Percentiles rank a stretch among this genome's conserved stretches.
Conservation (phyloP, 768 basidiomycete species). For the Saitozyma podzolica region DNA sequence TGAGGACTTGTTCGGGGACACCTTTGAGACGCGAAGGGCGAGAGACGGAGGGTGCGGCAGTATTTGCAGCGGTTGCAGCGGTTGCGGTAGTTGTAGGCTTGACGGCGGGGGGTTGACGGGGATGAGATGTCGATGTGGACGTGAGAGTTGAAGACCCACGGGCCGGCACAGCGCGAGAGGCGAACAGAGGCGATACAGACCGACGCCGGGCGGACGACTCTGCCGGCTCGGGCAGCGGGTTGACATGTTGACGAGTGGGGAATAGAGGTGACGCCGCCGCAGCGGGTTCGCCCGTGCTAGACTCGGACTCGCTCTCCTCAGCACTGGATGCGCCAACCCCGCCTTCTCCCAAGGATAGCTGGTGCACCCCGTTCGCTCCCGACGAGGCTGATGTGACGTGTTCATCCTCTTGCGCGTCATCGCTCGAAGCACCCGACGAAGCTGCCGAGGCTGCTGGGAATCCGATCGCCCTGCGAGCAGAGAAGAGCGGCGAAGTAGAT, state of each 20-base stretch:
- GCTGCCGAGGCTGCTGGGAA: background rate
- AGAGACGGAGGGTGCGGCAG: background rate
- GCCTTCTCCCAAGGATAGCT: no score
- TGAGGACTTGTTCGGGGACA: conserved; percentile 9
- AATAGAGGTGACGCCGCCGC: no score
- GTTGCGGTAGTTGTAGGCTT: background rate
- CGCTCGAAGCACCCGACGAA: no score
- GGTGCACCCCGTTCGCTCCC: no score
- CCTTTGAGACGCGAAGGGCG: no score
- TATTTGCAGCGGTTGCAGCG: background rate
- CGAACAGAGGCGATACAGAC: conserved; percentile 14
- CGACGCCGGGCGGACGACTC: background rate
- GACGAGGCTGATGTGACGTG: background rate
- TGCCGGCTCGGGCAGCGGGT: no score
- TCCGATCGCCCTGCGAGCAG: background rate
- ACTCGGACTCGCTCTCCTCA: no score
- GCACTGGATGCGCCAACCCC: no score
- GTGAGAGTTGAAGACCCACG: background rate
- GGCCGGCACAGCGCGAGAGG: background rate
- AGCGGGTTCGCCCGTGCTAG: no score
- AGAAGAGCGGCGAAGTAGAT: background rate
- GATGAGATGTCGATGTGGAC: background rate
- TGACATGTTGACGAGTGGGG: no score
- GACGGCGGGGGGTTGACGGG: background rate
- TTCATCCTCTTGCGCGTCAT: background rate